phyloP scores from a whole-genome alignment of 305 asterid species.

The Fraxinus sp. region DNA sequence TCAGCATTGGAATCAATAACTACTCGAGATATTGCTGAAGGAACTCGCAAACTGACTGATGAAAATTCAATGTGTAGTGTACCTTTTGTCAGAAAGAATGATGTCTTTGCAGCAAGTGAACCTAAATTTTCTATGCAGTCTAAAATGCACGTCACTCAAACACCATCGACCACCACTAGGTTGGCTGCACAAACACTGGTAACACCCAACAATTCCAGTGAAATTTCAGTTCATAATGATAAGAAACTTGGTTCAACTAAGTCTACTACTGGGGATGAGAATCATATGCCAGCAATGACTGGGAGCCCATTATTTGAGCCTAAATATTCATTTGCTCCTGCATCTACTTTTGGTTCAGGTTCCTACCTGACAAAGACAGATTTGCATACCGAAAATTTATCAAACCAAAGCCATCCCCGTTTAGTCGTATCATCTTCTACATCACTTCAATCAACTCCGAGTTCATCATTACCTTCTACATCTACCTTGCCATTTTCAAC shows the following conservation, averaged over 20 bases:
- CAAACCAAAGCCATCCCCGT: slow-evolving; percentile 30
- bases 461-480: slow-evolving; percentile 39
- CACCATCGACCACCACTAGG: slow-evolving; percentile 37
- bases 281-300: slow-evolving; percentile 24
- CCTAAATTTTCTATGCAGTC: slow-evolving; percentile 38
- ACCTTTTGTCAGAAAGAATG: slow-evolving; percentile 29
- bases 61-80: slow-evolving; percentile 35
- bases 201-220: slow-evolving; percentile 34
- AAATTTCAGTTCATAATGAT: slow-evolving; percentile 26
- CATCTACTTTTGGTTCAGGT: slow-evolving; percentile 39
- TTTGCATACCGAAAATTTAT: slow-evolving; percentile 37
- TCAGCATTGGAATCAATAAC: slow-evolving; percentile 32
- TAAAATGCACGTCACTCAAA: slow-evolving; percentile 29
- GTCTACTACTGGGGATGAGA: slow-evolving; percentile 35
- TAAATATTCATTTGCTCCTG: slow-evolving; percentile 34
- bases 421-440: slow-evolving; percentile 36
- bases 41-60: slow-evolving; percentile 29
- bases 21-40: slow-evolving; percentile 30
- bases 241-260: slow-evolving; percentile 34
- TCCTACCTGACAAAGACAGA: slow-evolving; percentile 32
- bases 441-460: slow-evolving; percentile 28
- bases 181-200: slow-evolving; percentile 35
- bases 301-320: slow-evolving; percentile 28
- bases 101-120: slow-evolving; percentile 33
- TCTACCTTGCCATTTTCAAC: slow-evolving; percentile 32